Evolutionary conservation across 1,284 basidiomycete species (phyloP), one percentile per base, ranked within the genome.

Genomic region (Rhodotorula sp.): DNA sequence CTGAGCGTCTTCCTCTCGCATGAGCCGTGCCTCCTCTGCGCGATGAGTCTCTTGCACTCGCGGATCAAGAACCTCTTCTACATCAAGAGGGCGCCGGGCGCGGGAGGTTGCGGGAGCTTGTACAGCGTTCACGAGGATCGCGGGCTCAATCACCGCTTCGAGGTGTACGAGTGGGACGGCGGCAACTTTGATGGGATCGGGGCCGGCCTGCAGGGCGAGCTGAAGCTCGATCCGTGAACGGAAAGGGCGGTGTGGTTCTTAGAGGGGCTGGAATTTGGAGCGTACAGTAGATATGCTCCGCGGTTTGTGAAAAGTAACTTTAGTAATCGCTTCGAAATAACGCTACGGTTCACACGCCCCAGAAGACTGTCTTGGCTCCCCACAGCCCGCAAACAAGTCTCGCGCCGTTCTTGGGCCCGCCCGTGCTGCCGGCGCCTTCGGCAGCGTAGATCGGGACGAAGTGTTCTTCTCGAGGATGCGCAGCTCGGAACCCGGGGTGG

Each of bases 1-100:
- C 85, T 89, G 38, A 87, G 88, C 2, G 83, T 97, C 31, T 97
- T 97, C 83, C 86, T 88, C 62, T 92, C 92, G 3, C 94, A 97
- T 80, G 94, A 97, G 78, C 94, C 95, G 4, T 97, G 95, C 78
- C 86, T 97, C 68, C 93, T 97, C 90, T 97, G 95, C 80, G 87
- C 88, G 75, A 97, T 97, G 95, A 92, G 93, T 3, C 82, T 97
- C 26, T 82, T 95, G 14, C 95, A 97, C 81, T 93, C 91, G 3
- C 86, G 95, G 28, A 92, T 95, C 64, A 90, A 89, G 0, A 50
- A 69, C 5, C 60, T 79, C 48, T 75, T 69, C 50, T 78, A 71
- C 55, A 55, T 78, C 49, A 69, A 64, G 60, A 56, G 28, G 12
- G 68, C 68, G 23, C 74, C 77, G 0, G 75, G 75, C 2, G 71